These are phyloP conservation scores for Hemileia vastatrix DNA, from an alignment of 1,284 basidiomycete genomes.

Conservation along the genomic window DNA sequence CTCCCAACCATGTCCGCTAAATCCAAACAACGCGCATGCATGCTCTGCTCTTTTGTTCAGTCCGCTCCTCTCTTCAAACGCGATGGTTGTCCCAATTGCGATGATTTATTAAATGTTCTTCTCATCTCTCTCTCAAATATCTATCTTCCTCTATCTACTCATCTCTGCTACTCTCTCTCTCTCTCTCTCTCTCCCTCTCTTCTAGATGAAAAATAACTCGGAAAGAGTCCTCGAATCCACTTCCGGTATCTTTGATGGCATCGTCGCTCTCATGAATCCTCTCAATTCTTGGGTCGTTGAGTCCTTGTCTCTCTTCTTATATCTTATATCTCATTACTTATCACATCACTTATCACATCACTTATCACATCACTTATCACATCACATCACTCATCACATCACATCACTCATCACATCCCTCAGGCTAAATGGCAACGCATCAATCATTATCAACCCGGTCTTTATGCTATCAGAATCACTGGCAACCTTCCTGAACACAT, in stretches of 20 bases:
- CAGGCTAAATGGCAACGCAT: conserved; percentile 22
- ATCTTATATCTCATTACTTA: background rate
- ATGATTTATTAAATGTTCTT: conserved; percentile 13
- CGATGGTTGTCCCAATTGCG: conserved; percentile 19
- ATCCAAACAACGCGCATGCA: conserved; percentile 17
- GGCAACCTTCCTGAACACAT: conserved; percentile 16
- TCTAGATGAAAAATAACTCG: conserved; percentile 13
- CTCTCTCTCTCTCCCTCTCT: background rate
- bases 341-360: background rate
- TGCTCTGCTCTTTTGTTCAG: conserved; percentile 19
- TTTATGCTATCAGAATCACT: conserved; percentile 17
- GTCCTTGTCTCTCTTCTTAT: background rate
- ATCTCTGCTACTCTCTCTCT: background rate
- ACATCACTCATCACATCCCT: no score
- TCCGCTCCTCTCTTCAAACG: conserved; percentile 6
- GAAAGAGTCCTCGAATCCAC: conserved; percentile 15
- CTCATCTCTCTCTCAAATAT: background rate
- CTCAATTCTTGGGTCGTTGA: conserved; percentile 19
- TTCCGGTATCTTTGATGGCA: conserved; percentile 20
- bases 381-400: no score
- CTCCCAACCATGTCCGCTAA: conserved; percentile 12
- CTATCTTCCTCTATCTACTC: background rate
- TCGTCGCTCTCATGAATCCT: conserved; percentile 10
- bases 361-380: background rate
- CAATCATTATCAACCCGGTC: conserved; percentile 11